Evolutionary conservation across 108 stramenopile species (phyloP).

Genomic region (Halocafeteria seosinensis): DNA sequence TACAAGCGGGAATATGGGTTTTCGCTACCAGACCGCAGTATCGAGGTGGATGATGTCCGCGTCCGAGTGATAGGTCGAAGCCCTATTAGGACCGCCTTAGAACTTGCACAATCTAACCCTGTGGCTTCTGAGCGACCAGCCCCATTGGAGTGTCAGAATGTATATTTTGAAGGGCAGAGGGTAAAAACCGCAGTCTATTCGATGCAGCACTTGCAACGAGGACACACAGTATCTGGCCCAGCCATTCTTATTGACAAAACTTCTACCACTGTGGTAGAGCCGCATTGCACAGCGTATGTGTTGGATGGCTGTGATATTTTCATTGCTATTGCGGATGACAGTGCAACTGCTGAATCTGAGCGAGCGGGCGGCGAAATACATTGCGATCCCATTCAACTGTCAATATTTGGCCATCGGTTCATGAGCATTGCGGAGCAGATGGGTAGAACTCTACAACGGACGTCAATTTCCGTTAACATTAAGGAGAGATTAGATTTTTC

Average conservation of each 20-base stretch:
- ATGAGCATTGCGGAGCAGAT: slow-evolving; percentile 99
- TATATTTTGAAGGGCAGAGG: slow-evolving; percentile 81
- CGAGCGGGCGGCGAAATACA: background rate
- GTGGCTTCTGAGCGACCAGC: background rate
- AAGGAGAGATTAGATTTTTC: slow-evolving; percentile 95
- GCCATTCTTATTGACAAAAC: slow-evolving; percentile 79
- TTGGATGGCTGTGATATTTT: slow-evolving; percentile 72
- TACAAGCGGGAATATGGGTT: slow-evolving; percentile 87
- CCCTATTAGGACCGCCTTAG: background rate
- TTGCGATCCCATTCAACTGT: slow-evolving; percentile 72
- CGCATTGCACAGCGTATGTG: slow-evolving; percentile 60
- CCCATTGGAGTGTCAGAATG: slow-evolving; percentile 19
- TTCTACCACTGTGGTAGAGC: slow-evolving; percentile 80
- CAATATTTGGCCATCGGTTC: slow-evolving; percentile 78
- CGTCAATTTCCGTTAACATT: slow-evolving; percentile 76
- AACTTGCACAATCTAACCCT: background rate
- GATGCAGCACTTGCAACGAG: slow-evolving; percentile 53
- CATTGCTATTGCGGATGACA: slow-evolving; percentile 43
- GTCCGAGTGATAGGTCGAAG: slow-evolving; percentile 50
- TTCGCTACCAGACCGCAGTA: slow-evolving; percentile 51
- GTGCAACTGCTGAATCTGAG: background rate
- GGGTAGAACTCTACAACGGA: slow-evolving; percentile 85
- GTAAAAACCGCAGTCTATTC: slow-evolving; percentile 65
- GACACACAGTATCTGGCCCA: slow-evolving; percentile 62
- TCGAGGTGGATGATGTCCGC: slow-evolving; percentile 82